Percentiles rank a stretch among this genome's conserved stretches.
Conservation (phyloP, 129 eudicot species). For the Dittrichia graveolens region DNA sequence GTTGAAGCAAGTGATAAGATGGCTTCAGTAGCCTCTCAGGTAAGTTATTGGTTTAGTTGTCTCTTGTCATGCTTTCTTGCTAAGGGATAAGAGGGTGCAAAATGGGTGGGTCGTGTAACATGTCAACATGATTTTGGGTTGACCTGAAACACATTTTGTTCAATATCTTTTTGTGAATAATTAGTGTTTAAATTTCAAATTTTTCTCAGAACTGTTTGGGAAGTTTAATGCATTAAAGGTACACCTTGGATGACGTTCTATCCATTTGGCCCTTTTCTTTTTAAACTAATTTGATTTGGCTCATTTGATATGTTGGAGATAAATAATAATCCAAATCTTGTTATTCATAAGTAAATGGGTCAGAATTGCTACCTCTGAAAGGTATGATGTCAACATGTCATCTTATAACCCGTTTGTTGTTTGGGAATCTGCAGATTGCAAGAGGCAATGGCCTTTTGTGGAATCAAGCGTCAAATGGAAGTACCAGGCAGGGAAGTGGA, state of each 20-base stretch:
- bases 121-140: too few relatives aligned
- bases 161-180: not conserved
- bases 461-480: conserved; percentile 28
- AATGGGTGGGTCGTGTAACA: not conserved
- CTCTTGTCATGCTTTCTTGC: not conserved
- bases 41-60: conserved; percentile 13
- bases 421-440: conserved; percentile 60
- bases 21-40: conserved; percentile 93
- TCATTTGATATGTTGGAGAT: not conserved
- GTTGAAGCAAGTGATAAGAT: conserved; percentile 95
- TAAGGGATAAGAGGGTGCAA: not conserved
- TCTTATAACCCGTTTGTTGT: not conserved
- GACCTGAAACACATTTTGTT: not conserved
- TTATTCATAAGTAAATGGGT: not conserved
- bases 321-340: not conserved
- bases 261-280: not conserved
- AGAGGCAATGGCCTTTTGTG: conserved; percentile 64
- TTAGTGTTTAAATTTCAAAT: not conserved
- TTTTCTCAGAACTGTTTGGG: not conserved
- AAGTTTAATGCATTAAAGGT: not conserved
- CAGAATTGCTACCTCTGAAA: too few relatives aligned
- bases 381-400: not conserved
- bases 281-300: not conserved
- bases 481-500: conserved; percentile 38
- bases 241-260: not conserved